Percentiles rank a stretch among this genome's conserved stretches.
These are phyloP conservation scores for Geosmithia putterillii DNA, from an alignment of 2,329 filamentous ascomycete genomes.

Conservation along the genomic window DNA sequence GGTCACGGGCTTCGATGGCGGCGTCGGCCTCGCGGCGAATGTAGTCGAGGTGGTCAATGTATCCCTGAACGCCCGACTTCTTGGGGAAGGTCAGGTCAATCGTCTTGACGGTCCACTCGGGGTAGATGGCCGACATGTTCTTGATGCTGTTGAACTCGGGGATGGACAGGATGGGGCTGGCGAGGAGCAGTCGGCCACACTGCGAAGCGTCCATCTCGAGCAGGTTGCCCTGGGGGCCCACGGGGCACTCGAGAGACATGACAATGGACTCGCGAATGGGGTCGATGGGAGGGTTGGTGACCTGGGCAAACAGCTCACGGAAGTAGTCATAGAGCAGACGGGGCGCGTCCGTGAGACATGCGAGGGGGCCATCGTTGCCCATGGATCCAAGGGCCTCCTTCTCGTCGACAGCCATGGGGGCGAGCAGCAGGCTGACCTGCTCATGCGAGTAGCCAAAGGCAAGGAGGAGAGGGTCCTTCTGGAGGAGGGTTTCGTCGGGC, in stretches of 20 bases:
- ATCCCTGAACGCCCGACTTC: conserved; percentile 68
- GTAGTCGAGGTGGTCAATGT: conserved; percentile 73
- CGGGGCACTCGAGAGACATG: conserved; percentile 95
- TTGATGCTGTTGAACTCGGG: conserved; percentile 82
- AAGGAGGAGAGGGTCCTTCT: conserved; percentile 72
- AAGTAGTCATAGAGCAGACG: conserved; percentile 93
- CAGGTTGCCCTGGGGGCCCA: conserved; percentile 89
- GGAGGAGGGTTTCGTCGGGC: conserved; percentile 57
- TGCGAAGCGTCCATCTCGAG: conserved; percentile 88
- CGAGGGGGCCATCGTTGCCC: conserved; percentile 91
- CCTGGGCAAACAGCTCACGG: conserved; percentile 92
- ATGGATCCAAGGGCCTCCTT: conserved; percentile 96
- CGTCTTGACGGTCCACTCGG: conserved; percentile 74
- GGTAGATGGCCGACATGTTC: conserved; percentile 60
- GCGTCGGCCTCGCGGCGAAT: conserved; percentile 79
- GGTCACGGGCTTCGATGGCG: conserved; percentile 72
- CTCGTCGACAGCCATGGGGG: conserved; percentile 92
- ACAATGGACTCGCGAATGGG: conserved; percentile 95
- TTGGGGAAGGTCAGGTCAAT: conserved; percentile 95
- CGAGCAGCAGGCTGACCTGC: conserved; percentile 83
- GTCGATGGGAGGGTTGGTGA: conserved; percentile 95
- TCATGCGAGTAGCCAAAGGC: conserved; percentile 93
- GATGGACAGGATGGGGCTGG: conserved; percentile 79
- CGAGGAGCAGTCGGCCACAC: conserved; percentile 73
- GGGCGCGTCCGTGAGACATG: conserved; percentile 80